phyloP scores from a whole-genome alignment of 2,329 filamentous ascomycete genomes.

The Clonostachys chloroleuca region DNA sequence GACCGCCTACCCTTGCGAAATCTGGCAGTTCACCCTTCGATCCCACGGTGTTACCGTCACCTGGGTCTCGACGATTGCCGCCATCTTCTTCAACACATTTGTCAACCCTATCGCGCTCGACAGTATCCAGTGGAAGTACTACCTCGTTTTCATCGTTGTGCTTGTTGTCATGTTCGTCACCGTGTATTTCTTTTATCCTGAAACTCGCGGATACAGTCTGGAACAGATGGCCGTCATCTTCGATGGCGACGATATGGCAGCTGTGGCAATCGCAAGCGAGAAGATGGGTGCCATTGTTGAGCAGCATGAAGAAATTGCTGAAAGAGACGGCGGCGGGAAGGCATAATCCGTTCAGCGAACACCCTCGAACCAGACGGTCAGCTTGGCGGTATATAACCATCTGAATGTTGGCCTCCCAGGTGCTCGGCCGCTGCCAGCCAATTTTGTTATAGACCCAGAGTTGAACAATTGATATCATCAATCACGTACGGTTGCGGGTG shows the following conservation, averaged over 20 bases:
- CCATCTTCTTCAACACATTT: constrained; percentile 14
- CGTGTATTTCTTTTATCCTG: constrained; percentile 21
- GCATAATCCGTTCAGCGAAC: too few relatives aligned
- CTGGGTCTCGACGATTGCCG: constrained; percentile 5
- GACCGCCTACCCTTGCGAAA: constrained; percentile 10
- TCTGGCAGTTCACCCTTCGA: constrained; percentile 11
- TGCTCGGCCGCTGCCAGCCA: too few relatives aligned
- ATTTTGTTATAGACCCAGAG: too few relatives aligned
- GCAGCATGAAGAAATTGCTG: too few relatives aligned
- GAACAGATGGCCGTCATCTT: constrained; percentile 6
- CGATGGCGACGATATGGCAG: constrained; percentile 7
- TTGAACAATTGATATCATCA: too few relatives aligned
- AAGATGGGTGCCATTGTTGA: constrained; percentile 5
- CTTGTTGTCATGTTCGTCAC: constrained; percentile 6
- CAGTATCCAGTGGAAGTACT: constrained; percentile 28
- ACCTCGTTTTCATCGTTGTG: constrained; percentile 21
- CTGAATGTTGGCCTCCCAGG: too few relatives aligned
- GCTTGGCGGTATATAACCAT: too few relatives aligned
- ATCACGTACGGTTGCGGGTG: too few relatives aligned
- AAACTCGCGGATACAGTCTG: constrained; percentile 14
- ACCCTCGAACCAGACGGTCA: too few relatives aligned
- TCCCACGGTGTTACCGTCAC: constrained; percentile 11
- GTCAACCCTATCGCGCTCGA: constrained; percentile 30
- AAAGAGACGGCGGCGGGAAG: too few relatives aligned
- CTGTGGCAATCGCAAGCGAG: constrained; percentile 7